A percentile compares a stretch with the other conserved stretches of the same genome.
Conservation (phyloP, 2,329 filamentous ascomycete species). For the Elsinoe australis region DNA sequence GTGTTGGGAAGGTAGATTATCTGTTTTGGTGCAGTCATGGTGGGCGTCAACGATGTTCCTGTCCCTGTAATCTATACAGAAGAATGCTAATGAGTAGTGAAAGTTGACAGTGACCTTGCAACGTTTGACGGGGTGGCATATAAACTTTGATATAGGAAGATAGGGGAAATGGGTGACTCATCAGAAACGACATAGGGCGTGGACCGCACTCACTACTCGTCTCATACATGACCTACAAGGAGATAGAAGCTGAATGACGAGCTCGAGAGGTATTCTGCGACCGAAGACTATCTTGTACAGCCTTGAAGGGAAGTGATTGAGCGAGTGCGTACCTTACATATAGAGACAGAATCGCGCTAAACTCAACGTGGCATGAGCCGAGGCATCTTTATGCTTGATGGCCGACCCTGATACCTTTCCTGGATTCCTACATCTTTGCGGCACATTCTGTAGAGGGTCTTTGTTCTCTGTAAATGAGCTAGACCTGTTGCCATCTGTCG, state of each 20-base stretch:
- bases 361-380: not conserved
- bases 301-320: too few relatives aligned
- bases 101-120: too few relatives aligned
- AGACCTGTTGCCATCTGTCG: too few relatives aligned
- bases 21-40: not conserved
- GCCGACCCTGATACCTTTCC: too few relatives aligned
- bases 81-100: too few relatives aligned
- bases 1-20: slow-evolving; percentile 28
- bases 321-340: too few relatives aligned
- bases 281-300: too few relatives aligned
- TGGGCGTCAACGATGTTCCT: not conserved
- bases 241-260: too few relatives aligned
- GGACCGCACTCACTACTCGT: not conserved
- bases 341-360: slow-evolving; percentile 3
- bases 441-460: not conserved
- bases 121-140: too few relatives aligned
- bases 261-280: too few relatives aligned
- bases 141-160: not conserved
- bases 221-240: too few relatives aligned
- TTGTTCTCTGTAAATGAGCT: too few relatives aligned
- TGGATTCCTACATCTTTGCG: not conserved
- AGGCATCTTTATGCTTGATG: slow-evolving; percentile 4
- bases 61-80: not conserved
- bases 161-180: not conserved
- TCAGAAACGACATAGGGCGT: not conserved